phyloP scores from a whole-genome alignment of 225 moss, liverwort and hornwort genomes.

The Sphagnum tenellum region DNA sequence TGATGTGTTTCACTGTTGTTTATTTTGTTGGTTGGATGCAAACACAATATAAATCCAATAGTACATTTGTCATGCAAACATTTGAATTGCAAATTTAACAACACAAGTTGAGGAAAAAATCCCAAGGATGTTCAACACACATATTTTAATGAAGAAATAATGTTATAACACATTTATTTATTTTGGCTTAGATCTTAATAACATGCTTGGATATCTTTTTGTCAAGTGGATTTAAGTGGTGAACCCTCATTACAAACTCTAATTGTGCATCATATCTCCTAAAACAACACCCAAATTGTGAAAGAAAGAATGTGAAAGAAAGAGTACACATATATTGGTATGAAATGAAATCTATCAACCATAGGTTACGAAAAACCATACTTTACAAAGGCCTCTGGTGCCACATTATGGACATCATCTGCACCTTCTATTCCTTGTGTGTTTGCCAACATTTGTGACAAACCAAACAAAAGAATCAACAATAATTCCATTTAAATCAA shows the following conservation, averaged over 20 bases:
- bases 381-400: conserved; percentile 82
- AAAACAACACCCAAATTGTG: too few species aligned
- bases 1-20: conserved; percentile 41
- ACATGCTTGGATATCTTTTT: conserved; percentile 68
- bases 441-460: conserved; percentile 70
- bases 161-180: conserved; percentile 93
- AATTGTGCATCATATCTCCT: conserved; percentile 70
- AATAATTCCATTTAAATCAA: conserved; percentile 1
- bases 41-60: too few species aligned
- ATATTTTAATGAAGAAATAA: too few species aligned
- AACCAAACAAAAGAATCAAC: conserved; percentile 3
- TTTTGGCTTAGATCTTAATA: conserved; percentile 64
- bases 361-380: too few species aligned
- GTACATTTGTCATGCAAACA: too few species aligned
- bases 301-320: too few species aligned
- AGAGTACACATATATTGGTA: too few species aligned
- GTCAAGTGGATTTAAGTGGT: conserved; percentile 82
- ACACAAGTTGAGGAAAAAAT: too few species aligned
- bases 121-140: too few species aligned
- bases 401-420: conserved; percentile 84
- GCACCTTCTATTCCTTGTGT: conserved; percentile 90
- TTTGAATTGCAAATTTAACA: too few species aligned
- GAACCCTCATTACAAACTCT: conserved; percentile 75
- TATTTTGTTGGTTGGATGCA: conserved; percentile 79
- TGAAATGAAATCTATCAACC: too few species aligned